These are phyloP conservation scores for Penicillium longicatenatum DNA, from an alignment of 495 filamentous ascomycete species.

Conservation along the genomic window DNA sequence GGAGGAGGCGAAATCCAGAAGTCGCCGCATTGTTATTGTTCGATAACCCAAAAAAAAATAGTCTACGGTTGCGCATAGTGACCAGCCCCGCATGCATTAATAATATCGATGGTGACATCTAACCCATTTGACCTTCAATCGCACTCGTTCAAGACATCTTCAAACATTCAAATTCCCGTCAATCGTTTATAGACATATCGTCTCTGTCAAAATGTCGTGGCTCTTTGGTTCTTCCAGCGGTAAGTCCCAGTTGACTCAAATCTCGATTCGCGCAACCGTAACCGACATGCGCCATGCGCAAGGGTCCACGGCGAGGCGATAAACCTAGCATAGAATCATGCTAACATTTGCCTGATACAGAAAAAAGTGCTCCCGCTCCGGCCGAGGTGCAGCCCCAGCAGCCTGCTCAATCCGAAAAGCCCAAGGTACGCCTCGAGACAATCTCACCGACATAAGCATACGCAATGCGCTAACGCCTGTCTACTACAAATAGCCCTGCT, in stretches of 20 bases:
- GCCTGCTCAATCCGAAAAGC: slow-evolving; percentile 46
- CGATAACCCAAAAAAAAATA: slow-evolving; percentile 32
- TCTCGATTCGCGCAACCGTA: background rate
- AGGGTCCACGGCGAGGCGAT: slow-evolving; percentile 1
- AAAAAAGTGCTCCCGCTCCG: slow-evolving; percentile 27
- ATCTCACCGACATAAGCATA: background rate
- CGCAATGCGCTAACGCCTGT: slow-evolving; percentile 2
- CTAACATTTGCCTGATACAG: slow-evolving; percentile 16
- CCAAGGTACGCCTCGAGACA: slow-evolving; percentile 49
- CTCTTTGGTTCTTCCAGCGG: slow-evolving; percentile 43
- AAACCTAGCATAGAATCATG: background rate
- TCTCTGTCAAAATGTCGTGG: slow-evolving; percentile 41
- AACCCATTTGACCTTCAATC: slow-evolving; percentile 7
- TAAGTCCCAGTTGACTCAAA: slow-evolving; percentile 23
- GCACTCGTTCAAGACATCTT: slow-evolving; percentile 2
- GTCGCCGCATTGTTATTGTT: slow-evolving; percentile 21
- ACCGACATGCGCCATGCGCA: slow-evolving; percentile 19
- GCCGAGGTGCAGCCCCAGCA: slow-evolving; percentile 30
- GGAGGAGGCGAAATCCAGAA: slow-evolving; percentile 9
- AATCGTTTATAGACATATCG: background rate
- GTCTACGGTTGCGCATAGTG: slow-evolving; percentile 17
- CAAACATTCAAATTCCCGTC: background rate
- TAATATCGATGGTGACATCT: slow-evolving; percentile 26
- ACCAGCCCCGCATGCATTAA: slow-evolving; percentile 35
- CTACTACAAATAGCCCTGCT: slow-evolving; percentile 71